Conservation (phyloP, 768 basidiomycete species). For the Termitomyces sp. region DNA sequence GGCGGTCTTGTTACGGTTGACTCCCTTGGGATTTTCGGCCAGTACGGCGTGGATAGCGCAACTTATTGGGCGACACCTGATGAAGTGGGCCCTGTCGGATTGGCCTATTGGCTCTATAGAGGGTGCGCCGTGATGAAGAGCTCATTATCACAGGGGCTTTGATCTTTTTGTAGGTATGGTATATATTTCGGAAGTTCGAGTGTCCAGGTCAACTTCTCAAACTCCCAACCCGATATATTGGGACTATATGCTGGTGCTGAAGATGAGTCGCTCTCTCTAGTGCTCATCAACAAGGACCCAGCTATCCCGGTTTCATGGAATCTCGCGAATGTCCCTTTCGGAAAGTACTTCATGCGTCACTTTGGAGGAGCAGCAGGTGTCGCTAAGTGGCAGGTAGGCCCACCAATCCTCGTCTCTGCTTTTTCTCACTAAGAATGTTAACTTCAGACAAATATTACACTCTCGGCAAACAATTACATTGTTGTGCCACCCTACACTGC, state of each 20-base stretch:
- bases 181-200: conserved; percentile 41
- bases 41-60: conserved; percentile 44
- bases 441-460: conserved; percentile 26
- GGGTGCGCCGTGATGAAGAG: conserved; percentile 31
- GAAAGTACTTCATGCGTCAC: conserved; percentile 50
- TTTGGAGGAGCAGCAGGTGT: conserved; percentile 51
- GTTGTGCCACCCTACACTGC: conserved; percentile 31
- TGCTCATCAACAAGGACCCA: conserved; percentile 52
- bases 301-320: conserved; percentile 34
- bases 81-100: conserved; percentile 43
- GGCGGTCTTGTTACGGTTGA: conserved; percentile 52
- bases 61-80: conserved; percentile 52
- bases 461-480: conserved; percentile 28
- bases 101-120: conserved; percentile 55
- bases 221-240: conserved; percentile 34
- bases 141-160: neutral
- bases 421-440: neutral
- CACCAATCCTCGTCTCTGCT: neutral
- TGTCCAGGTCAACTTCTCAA: conserved; percentile 41
- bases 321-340: conserved; percentile 41
- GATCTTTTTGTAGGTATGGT: conserved; percentile 31
- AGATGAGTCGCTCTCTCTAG: conserved; percentile 35
- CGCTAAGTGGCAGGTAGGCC: conserved; percentile 52
- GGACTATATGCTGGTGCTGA: conserved; percentile 47
- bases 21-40: conserved; percentile 48